Base-by-base conservation (phyloP, 805 yeast genomes). In the Blastobotrys parvus region DNA sequence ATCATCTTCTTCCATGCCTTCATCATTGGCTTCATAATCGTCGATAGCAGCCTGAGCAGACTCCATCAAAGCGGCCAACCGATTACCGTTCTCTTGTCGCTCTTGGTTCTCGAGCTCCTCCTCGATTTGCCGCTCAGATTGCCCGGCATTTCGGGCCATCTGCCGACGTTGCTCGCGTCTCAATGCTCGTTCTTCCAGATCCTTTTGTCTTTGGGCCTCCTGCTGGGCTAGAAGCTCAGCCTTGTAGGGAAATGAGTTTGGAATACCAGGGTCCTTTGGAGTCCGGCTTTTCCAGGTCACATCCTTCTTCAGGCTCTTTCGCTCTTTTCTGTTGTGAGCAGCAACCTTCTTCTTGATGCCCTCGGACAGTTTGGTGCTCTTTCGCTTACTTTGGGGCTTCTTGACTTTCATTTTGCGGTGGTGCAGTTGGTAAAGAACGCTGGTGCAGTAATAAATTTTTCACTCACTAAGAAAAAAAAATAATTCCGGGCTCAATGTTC, bases 261-360 rank as follows among this genome's bases (percentile, higher is more conserved):
- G 98, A 54, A 92, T 90, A 51, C 97, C 97, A 8, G 90, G 89
- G 62, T 89, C 97, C 65, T 86, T 90, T 57, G 77, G 78, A 45
- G 67, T 65, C 57, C 80, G 78, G 15, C 95, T 84, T 61, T 77
- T 87, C 98, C 98, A 92, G 13, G 97, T 92, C 3, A 77, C 78
- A 62, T 90, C 97, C 60, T 77, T 88, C 73, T 92, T 92, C 16
- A 95, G 75, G 20, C 62, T 52, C 67, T 92, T 92, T 55, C 72
- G 75, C 61, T 84, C 82, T 61, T 92, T 92, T 65, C 94, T 79
- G 51, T 82, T 75, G 55, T 89, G 90, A 5, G 97, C 96, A 34
- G 90, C 76, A 2, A 95, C 89, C 67, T 92, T 92, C 77, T 88
- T 92, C 70, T 86, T 83, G 62, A 92, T 88, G 50, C 98, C 98